Conservation (phyloP, 768 basidiomycete species). For the Cyclocybe cylindracea region DNA sequence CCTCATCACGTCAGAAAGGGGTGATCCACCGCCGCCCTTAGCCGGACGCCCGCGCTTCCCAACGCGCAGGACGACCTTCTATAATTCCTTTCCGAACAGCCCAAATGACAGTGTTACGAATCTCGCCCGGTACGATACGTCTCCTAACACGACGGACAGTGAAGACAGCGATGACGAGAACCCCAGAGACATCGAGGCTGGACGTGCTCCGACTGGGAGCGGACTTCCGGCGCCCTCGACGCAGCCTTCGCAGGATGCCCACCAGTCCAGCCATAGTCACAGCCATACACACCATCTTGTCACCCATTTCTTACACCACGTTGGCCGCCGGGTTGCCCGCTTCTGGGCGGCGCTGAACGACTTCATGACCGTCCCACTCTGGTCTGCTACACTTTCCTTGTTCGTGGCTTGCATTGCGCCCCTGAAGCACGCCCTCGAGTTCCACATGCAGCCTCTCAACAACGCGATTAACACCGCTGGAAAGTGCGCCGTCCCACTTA, state of each 20-base stretch:
- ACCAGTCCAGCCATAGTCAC: neutral
- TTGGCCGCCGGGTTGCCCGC: conserved; percentile 20
- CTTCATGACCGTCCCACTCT: conserved; percentile 90
- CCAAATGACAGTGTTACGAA: conserved; percentile 40
- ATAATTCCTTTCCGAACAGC: conserved; percentile 69
- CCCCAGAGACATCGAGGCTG: too few species aligned
- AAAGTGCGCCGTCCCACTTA: conserved; percentile 83
- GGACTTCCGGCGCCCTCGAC: neutral
- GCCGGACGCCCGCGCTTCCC: conserved; percentile 9
- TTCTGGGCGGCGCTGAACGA: conserved; percentile 48
- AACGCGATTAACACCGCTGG: conserved; percentile 69
- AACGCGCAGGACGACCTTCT: conserved; percentile 44
- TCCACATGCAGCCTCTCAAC: conserved; percentile 64
- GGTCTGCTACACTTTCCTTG: conserved; percentile 75
- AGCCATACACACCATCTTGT: conserved; percentile 3
- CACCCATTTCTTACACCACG: conserved; percentile 1
- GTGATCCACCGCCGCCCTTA: neutral
- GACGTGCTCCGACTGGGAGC: neutral
- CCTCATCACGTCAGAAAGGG: too few species aligned
- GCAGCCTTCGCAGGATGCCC: neutral
- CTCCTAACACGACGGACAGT: conserved; percentile 12
- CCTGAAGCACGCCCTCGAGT: conserved; percentile 69
- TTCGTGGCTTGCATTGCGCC: conserved; percentile 77
- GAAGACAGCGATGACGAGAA: conserved; percentile 25
- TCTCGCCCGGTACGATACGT: conserved; percentile 30